Conservation (phyloP, 331 rosid species). For the Phaseolus coccineus region DNA sequence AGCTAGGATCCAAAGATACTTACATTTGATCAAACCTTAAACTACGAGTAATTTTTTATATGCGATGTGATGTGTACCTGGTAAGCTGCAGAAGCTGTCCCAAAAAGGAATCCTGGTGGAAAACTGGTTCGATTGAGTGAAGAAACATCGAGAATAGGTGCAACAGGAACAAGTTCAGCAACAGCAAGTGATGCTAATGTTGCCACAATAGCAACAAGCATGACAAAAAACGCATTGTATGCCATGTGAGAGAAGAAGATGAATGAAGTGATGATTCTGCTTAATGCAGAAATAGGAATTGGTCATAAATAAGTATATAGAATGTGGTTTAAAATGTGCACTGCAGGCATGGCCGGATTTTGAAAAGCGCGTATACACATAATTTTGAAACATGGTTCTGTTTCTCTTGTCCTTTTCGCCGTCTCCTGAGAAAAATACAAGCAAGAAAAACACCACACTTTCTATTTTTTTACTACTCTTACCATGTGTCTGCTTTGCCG, state of each 20-base stretch:
- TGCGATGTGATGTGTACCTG: conserved; percentile 26
- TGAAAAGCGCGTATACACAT: background rate
- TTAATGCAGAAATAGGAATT: background rate
- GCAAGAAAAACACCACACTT: background rate
- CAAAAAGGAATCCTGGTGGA: conserved; percentile 45
- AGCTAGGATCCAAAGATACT: no score
- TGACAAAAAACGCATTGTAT: background rate
- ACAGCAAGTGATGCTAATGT: background rate
- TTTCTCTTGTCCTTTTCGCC: background rate
- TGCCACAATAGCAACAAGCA: background rate
- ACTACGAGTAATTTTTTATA: no score
- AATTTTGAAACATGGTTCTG: background rate
- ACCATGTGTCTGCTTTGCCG: no score
- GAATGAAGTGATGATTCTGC: background rate
- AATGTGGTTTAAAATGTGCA: no score
- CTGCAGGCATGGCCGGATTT: background rate
- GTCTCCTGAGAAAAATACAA: background rate
- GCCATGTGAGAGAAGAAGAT: conserved; percentile 29
- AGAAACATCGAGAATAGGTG: conserved; percentile 37
- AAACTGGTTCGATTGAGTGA: conserved; percentile 40
- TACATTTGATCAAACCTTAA: no score
- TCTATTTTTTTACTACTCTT: background rate
- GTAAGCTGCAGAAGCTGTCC: conserved; percentile 45
- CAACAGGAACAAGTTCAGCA: background rate
- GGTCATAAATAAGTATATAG: no score